Conservation (phyloP, 306 rosid species). For the Sicyos edulis region DNA sequence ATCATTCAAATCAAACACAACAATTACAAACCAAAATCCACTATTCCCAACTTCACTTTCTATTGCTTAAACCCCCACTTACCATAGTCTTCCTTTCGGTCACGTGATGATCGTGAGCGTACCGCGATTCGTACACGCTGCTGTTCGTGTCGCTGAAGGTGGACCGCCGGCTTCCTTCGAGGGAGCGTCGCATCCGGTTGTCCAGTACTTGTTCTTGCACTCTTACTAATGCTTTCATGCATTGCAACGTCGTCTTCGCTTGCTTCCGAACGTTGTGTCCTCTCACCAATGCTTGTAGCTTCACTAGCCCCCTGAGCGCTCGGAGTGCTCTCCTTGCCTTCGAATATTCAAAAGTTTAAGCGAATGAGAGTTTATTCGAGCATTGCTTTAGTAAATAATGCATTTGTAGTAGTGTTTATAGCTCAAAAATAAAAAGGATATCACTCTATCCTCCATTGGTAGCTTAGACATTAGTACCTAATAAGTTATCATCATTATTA, state of each 20-base stretch:
- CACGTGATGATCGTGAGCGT: slow-evolving; percentile 56
- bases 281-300: slow-evolving; percentile 89
- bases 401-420: no score
- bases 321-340: slow-evolving; percentile 94
- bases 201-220: slow-evolving; percentile 86
- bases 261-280: slow-evolving; percentile 95
- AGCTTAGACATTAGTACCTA: no score
- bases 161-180: slow-evolving; percentile 78
- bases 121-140: slow-evolving; percentile 63
- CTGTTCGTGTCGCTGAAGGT: slow-evolving; percentile 71
- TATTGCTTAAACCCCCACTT: slow-evolving; percentile 22
- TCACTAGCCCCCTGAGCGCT: slow-evolving; percentile 86
- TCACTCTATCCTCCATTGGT: no score
- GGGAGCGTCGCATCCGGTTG: slow-evolving; percentile 65
- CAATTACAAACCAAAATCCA: neutral
- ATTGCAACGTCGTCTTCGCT: slow-evolving; percentile 82
- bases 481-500: no score
- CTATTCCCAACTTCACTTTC: no score
- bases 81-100: slow-evolving; percentile 76
- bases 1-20: neutral
- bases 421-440: no score
- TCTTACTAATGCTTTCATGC: slow-evolving; percentile 92
- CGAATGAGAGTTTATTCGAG: no score
- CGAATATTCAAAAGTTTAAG: neutral
- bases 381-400: no score